Percentiles rank a stretch among this genome's conserved stretches.
Evolutionary conservation across 78 protist species (phyloP).

Genomic region (Chrysochromulina tobinii): DNA sequence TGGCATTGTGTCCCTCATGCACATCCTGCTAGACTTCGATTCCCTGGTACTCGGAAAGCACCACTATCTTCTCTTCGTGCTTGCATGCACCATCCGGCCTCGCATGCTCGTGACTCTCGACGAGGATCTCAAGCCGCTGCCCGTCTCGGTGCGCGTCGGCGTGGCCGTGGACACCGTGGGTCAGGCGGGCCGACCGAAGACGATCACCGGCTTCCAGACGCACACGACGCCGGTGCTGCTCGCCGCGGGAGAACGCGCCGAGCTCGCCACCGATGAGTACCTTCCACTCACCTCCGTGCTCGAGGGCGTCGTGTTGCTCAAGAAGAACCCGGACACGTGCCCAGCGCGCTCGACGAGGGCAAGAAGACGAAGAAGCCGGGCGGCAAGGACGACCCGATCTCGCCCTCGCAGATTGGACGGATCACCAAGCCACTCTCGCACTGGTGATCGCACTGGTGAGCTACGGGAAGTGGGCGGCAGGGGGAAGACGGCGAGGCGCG

Average conservation of each 20-base stretch:
- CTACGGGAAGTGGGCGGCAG: too few relatives aligned
- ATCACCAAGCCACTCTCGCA: too few relatives aligned
- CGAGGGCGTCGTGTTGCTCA: conserved; percentile 90
- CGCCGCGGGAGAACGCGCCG: conserved; percentile 90
- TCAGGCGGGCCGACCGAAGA: conserved; percentile 81
- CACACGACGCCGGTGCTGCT: conserved; percentile 98
- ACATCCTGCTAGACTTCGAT: conserved; percentile 83
- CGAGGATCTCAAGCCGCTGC: conserved; percentile 73
- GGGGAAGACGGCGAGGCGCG: too few relatives aligned
- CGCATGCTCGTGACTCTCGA: conserved; percentile 89
- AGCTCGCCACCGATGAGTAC: conserved; percentile 94
- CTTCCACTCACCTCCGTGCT: conserved; percentile 69
- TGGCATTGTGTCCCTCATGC: conserved; percentile 45
- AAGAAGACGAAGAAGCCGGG: too few relatives aligned
- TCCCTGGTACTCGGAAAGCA: conserved; percentile 59
- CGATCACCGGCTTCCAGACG: conserved; percentile 99
- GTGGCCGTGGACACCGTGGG: conserved; percentile 56
- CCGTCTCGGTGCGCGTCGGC: conserved; percentile 76
- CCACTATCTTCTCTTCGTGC: conserved; percentile 86
- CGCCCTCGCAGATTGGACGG: too few relatives aligned
- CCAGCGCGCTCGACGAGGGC: too few relatives aligned
- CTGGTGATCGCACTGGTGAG: too few relatives aligned
- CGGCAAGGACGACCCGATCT: too few relatives aligned
- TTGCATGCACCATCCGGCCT: conserved; percentile 84
- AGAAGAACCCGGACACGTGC: conserved; percentile 24